Conservation (phyloP, 2,329 filamentous ascomycete genomes). For the Laburnicola sp. region DNA sequence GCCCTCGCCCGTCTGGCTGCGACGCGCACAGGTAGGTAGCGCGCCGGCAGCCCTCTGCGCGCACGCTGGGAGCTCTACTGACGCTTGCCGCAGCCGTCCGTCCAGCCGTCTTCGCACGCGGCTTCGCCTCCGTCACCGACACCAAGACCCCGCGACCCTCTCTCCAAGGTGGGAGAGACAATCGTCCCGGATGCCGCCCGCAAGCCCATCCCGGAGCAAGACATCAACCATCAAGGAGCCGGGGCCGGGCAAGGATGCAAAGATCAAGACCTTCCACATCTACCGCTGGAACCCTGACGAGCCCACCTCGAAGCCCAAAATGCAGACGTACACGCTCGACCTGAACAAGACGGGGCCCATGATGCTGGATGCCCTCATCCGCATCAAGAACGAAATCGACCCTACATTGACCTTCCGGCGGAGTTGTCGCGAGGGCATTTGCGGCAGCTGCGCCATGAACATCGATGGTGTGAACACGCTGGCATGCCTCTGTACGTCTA, state of each 20-base stretch:
- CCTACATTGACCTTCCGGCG: conserved; percentile 94
- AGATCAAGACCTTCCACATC: conserved; percentile 94
- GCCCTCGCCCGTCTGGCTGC: conserved; percentile 44
- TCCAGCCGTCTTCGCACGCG: conserved; percentile 42
- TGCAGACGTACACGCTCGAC: conserved; percentile 94
- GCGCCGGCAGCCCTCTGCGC: not conserved
- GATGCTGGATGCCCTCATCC: conserved; percentile 93
- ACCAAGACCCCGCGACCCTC: conserved; percentile 36
- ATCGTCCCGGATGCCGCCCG: conserved; percentile 33
- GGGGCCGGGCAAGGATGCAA: conserved; percentile 58
- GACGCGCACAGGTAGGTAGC: conserved; percentile 40
- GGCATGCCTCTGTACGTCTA: conserved; percentile 86
- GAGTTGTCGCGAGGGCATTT: conserved; percentile 97
- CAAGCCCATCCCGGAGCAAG: conserved; percentile 51
- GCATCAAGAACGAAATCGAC: conserved; percentile 99
- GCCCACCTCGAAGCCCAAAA: conserved; percentile 87
- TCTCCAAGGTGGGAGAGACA: conserved; percentile 37
- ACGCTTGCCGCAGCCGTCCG: conserved; percentile 38
- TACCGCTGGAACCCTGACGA: conserved; percentile 98
- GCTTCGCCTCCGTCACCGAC: conserved; percentile 45
- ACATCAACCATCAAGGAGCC: conserved; percentile 66
- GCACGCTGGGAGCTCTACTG: conserved; percentile 31
- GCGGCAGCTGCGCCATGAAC: conserved; percentile 99
- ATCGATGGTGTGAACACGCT: conserved; percentile 98
- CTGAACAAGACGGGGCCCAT: conserved; percentile 99